Evolutionary conservation across 179 eudicot genomes (phyloP).

Genomic region (Silene noctiflora): DNA sequence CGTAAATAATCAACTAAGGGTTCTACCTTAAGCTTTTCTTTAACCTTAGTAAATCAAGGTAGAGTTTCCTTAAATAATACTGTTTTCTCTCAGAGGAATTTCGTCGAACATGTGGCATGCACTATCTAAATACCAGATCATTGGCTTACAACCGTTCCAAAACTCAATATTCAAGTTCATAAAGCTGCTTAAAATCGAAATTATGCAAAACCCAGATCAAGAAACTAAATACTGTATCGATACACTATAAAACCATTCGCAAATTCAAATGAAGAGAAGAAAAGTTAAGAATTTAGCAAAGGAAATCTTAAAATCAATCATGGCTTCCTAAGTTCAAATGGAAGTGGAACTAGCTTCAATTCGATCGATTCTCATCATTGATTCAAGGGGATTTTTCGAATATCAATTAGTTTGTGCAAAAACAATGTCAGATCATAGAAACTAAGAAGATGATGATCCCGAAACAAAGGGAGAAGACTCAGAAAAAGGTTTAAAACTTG

Average conservation of each 20-base stretch:
- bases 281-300: background rate
- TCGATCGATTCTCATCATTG: background rate
- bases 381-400: background rate
- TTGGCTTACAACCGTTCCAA: background rate
- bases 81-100: background rate
- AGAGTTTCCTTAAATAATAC: no score
- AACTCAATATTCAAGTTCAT: background rate
- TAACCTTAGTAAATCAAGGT: no score
- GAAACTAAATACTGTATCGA: background rate
- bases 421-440: background rate
- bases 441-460: background rate
- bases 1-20: no score
- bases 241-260: background rate
- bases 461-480: background rate
- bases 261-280: background rate
- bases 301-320: background rate
- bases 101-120: slow-evolving; percentile 5
- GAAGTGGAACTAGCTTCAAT: background rate
- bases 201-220: background rate
- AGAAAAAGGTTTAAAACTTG: background rate
- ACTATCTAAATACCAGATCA: background rate
- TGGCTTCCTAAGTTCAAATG: background rate
- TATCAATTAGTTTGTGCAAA: background rate
- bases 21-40: no score
- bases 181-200: background rate